These are phyloP conservation scores for Vachellia pachyceras DNA, from an alignment of 306 rosid species.

Conservation along the genomic window DNA sequence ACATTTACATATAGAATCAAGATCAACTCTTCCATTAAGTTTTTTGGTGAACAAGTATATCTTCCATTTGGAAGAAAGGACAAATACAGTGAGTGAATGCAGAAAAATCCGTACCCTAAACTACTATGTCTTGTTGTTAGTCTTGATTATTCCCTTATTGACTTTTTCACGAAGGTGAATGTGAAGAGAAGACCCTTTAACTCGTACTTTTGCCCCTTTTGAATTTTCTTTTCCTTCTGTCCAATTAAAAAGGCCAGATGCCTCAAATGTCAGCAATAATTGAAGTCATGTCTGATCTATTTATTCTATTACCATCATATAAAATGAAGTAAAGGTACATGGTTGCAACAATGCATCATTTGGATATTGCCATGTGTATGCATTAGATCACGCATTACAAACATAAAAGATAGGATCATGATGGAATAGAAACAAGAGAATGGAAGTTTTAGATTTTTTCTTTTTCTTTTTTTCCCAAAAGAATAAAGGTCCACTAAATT, in stretches of 20 bases:
- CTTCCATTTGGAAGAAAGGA: constrained; percentile 17
- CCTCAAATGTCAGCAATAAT: constrained; percentile 44
- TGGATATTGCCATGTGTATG: constrained; percentile 42
- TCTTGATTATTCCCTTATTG: constrained; percentile 39
- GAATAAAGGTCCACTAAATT: constrained; percentile 44
- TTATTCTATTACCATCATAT: constrained; percentile 21
- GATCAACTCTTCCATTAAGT: no score
- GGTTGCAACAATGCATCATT: constrained; percentile 37
- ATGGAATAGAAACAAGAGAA: constrained; percentile 47
- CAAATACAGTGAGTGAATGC: constrained; percentile 32
- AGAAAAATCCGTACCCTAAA: no score
- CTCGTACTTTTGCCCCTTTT: constrained; percentile 11
- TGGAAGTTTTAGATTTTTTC: constrained; percentile 29
- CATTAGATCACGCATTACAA: constrained; percentile 42
- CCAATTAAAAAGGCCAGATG: constrained; percentile 18
- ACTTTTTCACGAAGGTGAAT: constrained; percentile 48
- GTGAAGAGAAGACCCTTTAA: constrained; percentile 34
- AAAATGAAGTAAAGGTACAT: constrained; percentile 14
- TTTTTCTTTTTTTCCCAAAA: constrained; percentile 11
- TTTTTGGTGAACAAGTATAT: background rate
- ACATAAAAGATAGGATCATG: constrained; percentile 44
- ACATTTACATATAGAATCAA: no score
- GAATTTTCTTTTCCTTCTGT: constrained; percentile 27
- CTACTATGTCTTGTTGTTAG: constrained; percentile 41
- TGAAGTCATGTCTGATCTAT: constrained; percentile 46